Evolutionary conservation across 192 early-diverging fungal genomes (phyloP).

Genomic region (Powellomyces hirtus): DNA sequence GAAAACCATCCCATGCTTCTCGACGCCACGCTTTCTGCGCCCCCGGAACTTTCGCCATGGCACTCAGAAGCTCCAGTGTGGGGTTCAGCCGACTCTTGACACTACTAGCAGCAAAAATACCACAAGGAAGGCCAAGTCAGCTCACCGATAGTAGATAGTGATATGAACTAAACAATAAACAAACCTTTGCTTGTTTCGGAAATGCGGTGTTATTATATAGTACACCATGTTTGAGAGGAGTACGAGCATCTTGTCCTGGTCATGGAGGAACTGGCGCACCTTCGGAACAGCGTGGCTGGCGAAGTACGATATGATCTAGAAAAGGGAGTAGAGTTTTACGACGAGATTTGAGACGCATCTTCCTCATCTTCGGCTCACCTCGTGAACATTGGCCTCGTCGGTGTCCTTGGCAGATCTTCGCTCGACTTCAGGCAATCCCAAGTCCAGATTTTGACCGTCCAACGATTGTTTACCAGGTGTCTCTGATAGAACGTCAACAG

Average conservation of each 20-base stretch:
- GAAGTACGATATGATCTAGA: constrained; percentile 45
- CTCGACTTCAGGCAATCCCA: not conserved
- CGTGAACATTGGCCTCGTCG: constrained; percentile 69
- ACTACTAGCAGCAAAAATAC: too few species aligned
- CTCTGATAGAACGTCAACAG: not conserved
- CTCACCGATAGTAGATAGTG: too few species aligned
- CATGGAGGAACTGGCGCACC: constrained; percentile 64
- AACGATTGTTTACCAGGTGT: not conserved
- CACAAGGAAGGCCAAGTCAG: too few species aligned
- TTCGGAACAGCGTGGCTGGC: constrained; percentile 62
- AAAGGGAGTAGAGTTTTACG: not conserved
- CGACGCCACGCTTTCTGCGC: constrained; percentile 68
- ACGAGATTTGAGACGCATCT: not conserved
- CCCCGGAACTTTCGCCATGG: constrained; percentile 62
- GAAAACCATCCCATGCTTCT: constrained; percentile 76
- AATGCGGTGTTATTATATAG: constrained; percentile 69
- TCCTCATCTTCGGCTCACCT: constrained; percentile 19
- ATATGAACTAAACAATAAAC: too few species aligned
- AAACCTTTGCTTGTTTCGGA: constrained; percentile 57
- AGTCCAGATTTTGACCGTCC: not conserved
- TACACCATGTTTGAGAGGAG: constrained; percentile 75
- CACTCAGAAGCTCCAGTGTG: constrained; percentile 57
- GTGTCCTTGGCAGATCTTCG: constrained; percentile 45
- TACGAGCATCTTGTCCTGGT: constrained; percentile 68
- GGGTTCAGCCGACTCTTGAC: constrained; percentile 20